Conservation (phyloP, 768 basidiomycete species). For the Hysterangium stoloniferum region DNA sequence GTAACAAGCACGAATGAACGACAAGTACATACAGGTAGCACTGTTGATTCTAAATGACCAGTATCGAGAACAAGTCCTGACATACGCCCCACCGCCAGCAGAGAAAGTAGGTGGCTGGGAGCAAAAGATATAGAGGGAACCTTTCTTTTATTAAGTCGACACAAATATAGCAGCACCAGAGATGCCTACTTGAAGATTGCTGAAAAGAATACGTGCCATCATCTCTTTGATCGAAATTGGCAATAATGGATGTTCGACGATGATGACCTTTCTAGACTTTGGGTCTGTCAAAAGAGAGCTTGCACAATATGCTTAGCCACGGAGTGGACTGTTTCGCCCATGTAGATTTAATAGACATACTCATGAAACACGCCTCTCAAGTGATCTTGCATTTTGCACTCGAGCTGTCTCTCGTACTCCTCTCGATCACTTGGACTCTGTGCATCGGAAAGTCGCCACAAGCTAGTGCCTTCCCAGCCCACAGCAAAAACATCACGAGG, state of each 20-base stretch:
- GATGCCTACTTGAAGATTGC: constrained; percentile 68
- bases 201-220: constrained; percentile 79
- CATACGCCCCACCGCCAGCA: constrained; percentile 80
- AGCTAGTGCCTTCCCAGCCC: constrained; percentile 30
- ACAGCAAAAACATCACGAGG: constrained; percentile 83
- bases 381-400: constrained; percentile 57
- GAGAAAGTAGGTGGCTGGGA: constrained; percentile 75
- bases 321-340: not conserved
- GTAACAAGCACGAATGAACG: not conserved
- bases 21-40: constrained; percentile 61
- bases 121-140: constrained; percentile 94
- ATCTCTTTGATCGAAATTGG: constrained; percentile 84
- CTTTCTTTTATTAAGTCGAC: constrained; percentile 31
- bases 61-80: constrained; percentile 92
- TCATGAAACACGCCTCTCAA: constrained; percentile 77
- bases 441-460: constrained; percentile 59
- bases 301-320: constrained; percentile 13
- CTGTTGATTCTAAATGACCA: constrained; percentile 85
- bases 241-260: constrained; percentile 85
- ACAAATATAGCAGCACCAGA: not conserved
- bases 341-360: constrained; percentile 38
- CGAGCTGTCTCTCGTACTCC: constrained; percentile 70
- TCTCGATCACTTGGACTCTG: constrained; percentile 46
- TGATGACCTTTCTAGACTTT: constrained; percentile 88
- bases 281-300: constrained; percentile 92